Conservation (phyloP, 257 asterid species). For the Striga asiatica region DNA sequence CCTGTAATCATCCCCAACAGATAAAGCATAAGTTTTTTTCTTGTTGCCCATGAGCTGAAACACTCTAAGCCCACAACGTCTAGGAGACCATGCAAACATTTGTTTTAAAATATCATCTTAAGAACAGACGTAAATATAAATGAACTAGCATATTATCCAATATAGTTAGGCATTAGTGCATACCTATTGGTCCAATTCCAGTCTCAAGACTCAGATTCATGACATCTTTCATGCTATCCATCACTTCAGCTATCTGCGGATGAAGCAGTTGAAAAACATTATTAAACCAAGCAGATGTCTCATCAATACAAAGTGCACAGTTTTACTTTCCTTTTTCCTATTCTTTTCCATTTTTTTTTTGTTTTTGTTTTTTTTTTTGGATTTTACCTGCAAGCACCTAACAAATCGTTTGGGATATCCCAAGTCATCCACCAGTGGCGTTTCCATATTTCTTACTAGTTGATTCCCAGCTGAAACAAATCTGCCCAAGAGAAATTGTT, state of each 20-base stretch:
- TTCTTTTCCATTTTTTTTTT: too few species aligned
- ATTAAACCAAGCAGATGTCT: background rate
- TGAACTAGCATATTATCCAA: background rate
- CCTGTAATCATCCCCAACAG: too few species aligned
- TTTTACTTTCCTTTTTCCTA: too few species aligned
- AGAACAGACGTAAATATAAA: background rate
- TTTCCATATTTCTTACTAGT: conserved; percentile 26
- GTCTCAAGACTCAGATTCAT: conserved; percentile 27
- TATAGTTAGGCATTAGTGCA: background rate
- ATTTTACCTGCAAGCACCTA: conserved; percentile 54
- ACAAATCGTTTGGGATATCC: conserved; percentile 52
- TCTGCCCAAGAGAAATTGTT: conserved; percentile 20
- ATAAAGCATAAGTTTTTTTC: too few species aligned
- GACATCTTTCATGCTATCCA: conserved; percentile 46
- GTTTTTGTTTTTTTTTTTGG: background rate
- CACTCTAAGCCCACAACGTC: too few species aligned
- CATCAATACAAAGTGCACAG: background rate
- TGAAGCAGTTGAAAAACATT: background rate
- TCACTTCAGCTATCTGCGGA: conserved; percentile 50
- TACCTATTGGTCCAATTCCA: conserved; percentile 60
- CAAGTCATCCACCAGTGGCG: conserved; percentile 47
- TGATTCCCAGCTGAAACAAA: conserved; percentile 22
- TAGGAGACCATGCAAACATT: background rate
- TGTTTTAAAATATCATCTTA: background rate
- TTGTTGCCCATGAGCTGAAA: too few species aligned